Evolutionary conservation across 2,329 filamentous ascomycete species (phyloP).

Genomic region (Neopestalotiopsis rosae): DNA sequence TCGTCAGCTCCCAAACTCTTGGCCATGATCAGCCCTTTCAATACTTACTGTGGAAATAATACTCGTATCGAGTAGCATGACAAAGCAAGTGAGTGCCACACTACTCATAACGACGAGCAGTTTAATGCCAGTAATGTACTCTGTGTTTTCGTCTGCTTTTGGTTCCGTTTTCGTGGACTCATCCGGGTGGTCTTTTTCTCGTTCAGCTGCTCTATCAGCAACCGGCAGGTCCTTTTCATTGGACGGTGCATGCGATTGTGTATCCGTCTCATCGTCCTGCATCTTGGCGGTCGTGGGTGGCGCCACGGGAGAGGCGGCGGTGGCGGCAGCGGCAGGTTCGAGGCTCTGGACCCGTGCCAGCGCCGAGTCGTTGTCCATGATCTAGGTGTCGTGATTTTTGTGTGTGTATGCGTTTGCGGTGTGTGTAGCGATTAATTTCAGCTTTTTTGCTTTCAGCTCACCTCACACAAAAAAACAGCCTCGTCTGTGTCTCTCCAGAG

Average conservation of each 20-base stretch:
- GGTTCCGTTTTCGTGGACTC: neutral
- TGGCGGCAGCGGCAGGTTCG: neutral
- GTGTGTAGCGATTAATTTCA: too few species aligned
- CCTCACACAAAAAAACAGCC: too few species aligned
- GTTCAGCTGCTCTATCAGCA: neutral
- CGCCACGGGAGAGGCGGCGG: neutral
- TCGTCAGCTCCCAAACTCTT: neutral
- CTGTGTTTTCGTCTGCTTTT: slow-evolving; percentile 20
- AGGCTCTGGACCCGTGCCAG: neutral
- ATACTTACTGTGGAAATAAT: slow-evolving; percentile 56
- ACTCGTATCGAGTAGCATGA: slow-evolving; percentile 57
- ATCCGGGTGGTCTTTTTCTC: neutral
- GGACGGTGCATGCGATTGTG: neutral
- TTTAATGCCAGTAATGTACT: slow-evolving; percentile 33
- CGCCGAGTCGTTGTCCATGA: slow-evolving; percentile 8
- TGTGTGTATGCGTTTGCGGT: neutral
- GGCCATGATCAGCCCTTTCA: neutral
- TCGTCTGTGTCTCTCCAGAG: too few species aligned
- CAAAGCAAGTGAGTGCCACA: slow-evolving; percentile 49
- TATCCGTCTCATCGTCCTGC: neutral
- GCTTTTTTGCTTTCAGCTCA: too few species aligned
- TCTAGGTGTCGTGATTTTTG: neutral
- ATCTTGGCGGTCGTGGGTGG: neutral
- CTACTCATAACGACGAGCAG: slow-evolving; percentile 33
- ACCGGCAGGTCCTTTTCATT: neutral